Conservation (phyloP, 2,329 filamentous ascomycete species). For the Pezicula carpinea region DNA sequence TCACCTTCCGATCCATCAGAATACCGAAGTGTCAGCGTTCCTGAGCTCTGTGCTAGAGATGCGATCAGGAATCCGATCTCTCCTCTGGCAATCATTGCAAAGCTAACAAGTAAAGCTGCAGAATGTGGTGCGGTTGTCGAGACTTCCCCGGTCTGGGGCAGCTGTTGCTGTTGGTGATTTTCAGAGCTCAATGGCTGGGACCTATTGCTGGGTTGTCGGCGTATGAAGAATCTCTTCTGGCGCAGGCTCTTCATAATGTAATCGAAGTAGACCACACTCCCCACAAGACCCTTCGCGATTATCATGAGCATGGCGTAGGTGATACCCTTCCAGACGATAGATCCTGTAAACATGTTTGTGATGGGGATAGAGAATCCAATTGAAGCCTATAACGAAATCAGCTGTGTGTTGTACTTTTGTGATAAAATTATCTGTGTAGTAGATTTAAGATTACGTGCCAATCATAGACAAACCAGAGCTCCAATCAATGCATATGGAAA, state of each 20-base stretch:
- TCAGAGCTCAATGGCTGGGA: too few relatives aligned
- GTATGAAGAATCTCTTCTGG: not conserved
- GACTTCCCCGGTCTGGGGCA: constrained; percentile 3
- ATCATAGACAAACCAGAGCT: not conserved
- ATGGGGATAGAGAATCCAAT: constrained; percentile 80
- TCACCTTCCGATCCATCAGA: not conserved
- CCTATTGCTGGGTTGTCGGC: too few relatives aligned
- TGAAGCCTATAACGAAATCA: constrained; percentile 35
- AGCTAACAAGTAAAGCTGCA: constrained; percentile 13
- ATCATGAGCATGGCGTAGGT: constrained; percentile 70
- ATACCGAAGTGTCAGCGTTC: constrained; percentile 19
- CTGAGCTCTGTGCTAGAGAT: constrained; percentile 55
- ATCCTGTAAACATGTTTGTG: constrained; percentile 58
- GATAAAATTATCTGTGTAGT: too few relatives aligned
- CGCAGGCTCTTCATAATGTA: constrained; percentile 4
- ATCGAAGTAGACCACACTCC: constrained; percentile 30
- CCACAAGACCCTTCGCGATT: constrained; percentile 55
- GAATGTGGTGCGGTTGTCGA: constrained; percentile 15
- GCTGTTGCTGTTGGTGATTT: not conserved
- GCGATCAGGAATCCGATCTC: constrained; percentile 78
- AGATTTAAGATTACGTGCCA: not conserved
- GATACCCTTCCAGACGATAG: constrained; percentile 66
- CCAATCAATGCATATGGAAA: not conserved
- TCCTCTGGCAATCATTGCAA: constrained; percentile 69
- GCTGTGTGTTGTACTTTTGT: too few relatives aligned